These are phyloP conservation scores for Scorias spongiosa DNA, from an alignment of 2,329 filamentous ascomycete species.

Conservation along the genomic window DNA sequence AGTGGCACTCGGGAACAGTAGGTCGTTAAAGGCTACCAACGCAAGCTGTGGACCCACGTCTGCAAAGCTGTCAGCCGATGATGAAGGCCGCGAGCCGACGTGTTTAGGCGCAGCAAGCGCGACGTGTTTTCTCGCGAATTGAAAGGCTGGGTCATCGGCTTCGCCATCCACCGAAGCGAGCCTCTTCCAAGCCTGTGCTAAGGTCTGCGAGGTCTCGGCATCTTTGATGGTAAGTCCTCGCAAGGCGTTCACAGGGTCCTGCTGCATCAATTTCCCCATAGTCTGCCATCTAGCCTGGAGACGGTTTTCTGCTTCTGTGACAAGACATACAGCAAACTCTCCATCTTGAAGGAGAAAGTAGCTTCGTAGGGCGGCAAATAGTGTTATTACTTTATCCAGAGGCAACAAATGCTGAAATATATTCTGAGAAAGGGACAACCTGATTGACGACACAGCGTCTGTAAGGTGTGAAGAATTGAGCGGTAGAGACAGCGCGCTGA, in stretches of 20 bases:
- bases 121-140: constrained; percentile 65
- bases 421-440: constrained; percentile 68
- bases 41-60: constrained; percentile 26
- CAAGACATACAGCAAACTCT: constrained; percentile 79
- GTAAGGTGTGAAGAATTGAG: constrained; percentile 58
- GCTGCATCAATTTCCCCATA: constrained; percentile 37
- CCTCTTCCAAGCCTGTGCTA: constrained; percentile 64
- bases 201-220: constrained; percentile 63
- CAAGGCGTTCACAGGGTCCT: constrained; percentile 36
- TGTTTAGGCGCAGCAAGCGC: constrained; percentile 47
- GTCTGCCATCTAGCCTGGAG: constrained; percentile 57
- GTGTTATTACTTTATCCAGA: constrained; percentile 57
- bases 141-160: constrained; percentile 61
- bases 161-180: constrained; percentile 66
- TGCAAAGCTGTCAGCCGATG: constrained; percentile 22
- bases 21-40: constrained; percentile 52
- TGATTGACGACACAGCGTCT: constrained; percentile 57
- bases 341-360: constrained; percentile 80
- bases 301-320: constrained; percentile 69
- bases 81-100: constrained; percentile 19
- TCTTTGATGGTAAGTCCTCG: constrained; percentile 63
- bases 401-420: constrained; percentile 72
- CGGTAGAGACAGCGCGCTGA: constrained; percentile 56
- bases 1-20: constrained; percentile 66
- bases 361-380: constrained; percentile 62